Evolutionary conservation across 1,284 basidiomycete species (phyloP).

Genomic region (Ceratobasidium papillatum): DNA sequence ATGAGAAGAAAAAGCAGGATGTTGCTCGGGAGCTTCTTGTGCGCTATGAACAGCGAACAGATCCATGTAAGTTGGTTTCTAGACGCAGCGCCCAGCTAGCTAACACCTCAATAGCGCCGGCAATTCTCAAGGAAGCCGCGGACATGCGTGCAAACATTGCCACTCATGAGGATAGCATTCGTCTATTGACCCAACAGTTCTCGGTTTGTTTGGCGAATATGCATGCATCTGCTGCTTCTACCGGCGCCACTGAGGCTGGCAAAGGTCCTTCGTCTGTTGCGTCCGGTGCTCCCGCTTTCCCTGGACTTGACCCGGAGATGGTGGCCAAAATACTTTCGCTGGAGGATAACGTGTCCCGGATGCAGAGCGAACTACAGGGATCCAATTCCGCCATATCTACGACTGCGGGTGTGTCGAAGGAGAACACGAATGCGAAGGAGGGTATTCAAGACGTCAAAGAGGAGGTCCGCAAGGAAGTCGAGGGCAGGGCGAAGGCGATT

Average conservation of each 20-base stretch:
- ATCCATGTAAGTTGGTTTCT: neutral
- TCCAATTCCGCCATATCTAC: neutral
- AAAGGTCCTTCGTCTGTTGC: neutral
- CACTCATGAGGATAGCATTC: neutral
- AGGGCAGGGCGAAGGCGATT: neutral
- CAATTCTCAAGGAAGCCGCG: neutral
- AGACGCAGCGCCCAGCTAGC: neutral
- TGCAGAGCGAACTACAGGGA: neutral
- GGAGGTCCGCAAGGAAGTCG: slow-evolving; percentile 8
- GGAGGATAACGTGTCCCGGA: neutral
- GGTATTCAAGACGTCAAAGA: neutral
- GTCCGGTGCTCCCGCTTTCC: neutral
- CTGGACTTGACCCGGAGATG: neutral
- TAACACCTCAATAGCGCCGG: neutral
- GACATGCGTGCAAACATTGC: neutral
- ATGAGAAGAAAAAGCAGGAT: neutral
- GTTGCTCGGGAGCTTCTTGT: neutral
- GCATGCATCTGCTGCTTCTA: neutral
- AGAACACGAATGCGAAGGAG: neutral
- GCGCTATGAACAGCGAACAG: neutral
- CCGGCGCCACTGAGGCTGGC: too few species aligned
- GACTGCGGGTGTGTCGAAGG: neutral
- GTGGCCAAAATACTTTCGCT: neutral
- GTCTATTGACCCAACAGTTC: neutral
- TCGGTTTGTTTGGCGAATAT: neutral